Evolutionary conservation across 768 basidiomycete species (phyloP).

Genomic region (Lactarius pseudohatsudake): DNA sequence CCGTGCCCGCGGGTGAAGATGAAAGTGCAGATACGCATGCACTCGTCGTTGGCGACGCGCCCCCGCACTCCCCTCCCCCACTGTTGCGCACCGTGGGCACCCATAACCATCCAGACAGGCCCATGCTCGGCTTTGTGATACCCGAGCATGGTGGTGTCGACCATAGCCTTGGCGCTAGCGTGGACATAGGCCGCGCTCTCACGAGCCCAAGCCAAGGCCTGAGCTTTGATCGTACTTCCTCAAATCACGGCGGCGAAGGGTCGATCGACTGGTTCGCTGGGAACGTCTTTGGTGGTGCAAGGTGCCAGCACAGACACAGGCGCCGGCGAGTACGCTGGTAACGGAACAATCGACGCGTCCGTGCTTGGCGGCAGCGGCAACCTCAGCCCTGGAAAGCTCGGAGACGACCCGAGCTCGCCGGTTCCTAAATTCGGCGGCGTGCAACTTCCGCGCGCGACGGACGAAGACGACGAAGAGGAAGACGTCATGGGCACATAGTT

Average conservation of each 20-base stretch:
- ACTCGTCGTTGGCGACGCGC: neutral
- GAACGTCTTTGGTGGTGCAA: no score
- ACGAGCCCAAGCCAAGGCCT: no score
- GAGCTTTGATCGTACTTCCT: no score
- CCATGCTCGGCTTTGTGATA: no score
- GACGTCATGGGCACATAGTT: neutral
- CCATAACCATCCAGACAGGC: constrained; percentile 6
- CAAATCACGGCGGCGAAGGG: no score
- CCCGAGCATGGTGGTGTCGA: no score
- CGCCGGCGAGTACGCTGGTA: no score
- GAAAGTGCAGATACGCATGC: neutral
- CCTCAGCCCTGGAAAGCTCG: no score
- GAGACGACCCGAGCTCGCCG: neutral
- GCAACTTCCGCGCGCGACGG: neutral
- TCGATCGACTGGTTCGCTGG: neutral
- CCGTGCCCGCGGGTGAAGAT: neutral
- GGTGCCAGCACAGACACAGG: no score
- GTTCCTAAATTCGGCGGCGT: neutral
- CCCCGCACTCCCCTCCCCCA: neutral
- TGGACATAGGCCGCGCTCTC: no score
- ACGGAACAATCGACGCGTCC: neutral
- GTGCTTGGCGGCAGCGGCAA: neutral
- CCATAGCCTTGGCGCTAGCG: no score
- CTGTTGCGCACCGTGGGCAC: neutral
- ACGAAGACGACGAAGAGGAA: neutral